Percentiles rank a stretch among this genome's conserved stretches.
Conservation (phyloP, 2,329 filamentous ascomycete species). For the Penicillium sp. region DNA sequence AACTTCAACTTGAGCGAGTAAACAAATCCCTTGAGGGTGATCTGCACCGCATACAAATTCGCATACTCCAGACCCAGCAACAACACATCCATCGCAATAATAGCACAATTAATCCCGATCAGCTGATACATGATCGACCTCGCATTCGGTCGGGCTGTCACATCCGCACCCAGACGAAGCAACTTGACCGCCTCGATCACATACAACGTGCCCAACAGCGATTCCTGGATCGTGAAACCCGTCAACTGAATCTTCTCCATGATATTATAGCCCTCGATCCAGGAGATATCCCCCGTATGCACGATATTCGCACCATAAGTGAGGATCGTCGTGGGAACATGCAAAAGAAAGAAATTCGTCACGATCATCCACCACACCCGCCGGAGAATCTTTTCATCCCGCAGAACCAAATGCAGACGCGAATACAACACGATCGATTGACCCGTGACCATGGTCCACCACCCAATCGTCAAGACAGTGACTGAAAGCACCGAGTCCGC, state of each 20-base stretch:
- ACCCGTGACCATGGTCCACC: conserved; percentile 65
- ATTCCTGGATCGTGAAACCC: conserved; percentile 52
- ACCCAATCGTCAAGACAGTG: conserved; percentile 56
- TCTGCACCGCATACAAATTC: conserved; percentile 46
- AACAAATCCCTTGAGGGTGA: conserved; percentile 46
- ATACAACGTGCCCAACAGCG: conserved; percentile 54
- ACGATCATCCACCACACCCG: conserved; percentile 62
- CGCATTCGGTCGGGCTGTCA: conserved; percentile 26
- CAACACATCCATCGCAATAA: conserved; percentile 52
- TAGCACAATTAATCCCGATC: conserved; percentile 51
- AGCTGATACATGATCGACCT: conserved; percentile 50
- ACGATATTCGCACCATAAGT: conserved; percentile 51
- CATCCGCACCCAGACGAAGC: conserved; percentile 40
- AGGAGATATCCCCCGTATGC: conserved; percentile 28
- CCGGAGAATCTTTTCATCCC: conserved; percentile 53
- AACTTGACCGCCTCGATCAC: conserved; percentile 58
- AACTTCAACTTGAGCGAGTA: conserved; percentile 53
- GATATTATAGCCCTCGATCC: conserved; percentile 48
- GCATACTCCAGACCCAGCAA: conserved; percentile 48
- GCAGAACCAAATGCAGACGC: conserved; percentile 62
- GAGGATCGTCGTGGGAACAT: conserved; percentile 59
- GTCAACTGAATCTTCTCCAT: conserved; percentile 53
- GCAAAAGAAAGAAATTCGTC: conserved; percentile 56
- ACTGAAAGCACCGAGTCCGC: conserved; percentile 39
- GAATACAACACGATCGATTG: conserved; percentile 66